These are phyloP conservation scores for Drechslera avenae DNA, from an alignment of 2,329 filamentous ascomycete genomes.

Conservation along the genomic window DNA sequence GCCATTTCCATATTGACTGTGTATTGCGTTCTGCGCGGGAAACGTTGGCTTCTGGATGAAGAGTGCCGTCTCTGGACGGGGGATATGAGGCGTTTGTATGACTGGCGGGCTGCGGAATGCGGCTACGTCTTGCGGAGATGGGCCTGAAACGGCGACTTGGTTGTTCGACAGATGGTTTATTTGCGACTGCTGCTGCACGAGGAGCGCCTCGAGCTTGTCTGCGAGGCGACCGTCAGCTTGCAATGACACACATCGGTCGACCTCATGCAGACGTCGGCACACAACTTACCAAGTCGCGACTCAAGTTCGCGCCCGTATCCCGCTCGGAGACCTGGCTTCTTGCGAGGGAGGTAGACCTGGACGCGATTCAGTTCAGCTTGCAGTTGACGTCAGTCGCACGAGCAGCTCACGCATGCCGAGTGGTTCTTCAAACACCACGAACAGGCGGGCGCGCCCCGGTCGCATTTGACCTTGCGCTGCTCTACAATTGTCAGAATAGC, in stretches of 20 bases:
- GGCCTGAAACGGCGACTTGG: slow-evolving; percentile 27
- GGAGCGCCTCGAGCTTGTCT: slow-evolving; percentile 55
- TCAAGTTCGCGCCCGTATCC: slow-evolving; percentile 68
- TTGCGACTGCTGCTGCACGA: slow-evolving; percentile 53
- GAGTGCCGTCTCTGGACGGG: slow-evolving; percentile 52
- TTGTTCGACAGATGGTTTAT: slow-evolving; percentile 51
- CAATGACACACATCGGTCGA: background rate
- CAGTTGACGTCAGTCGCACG: background rate
- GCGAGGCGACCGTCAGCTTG: slow-evolving; percentile 8
- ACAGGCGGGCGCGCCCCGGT: slow-evolving; percentile 76
- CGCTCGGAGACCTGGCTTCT: slow-evolving; percentile 68
- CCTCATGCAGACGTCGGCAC: slow-evolving; percentile 10
- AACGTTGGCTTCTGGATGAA: slow-evolving; percentile 54
- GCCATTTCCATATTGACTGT: slow-evolving; percentile 43
- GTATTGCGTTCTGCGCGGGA: slow-evolving; percentile 39
- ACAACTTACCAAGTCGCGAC: slow-evolving; percentile 59
- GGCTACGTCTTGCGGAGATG: slow-evolving; percentile 40
- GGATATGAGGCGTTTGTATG: slow-evolving; percentile 50
- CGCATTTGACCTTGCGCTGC: slow-evolving; percentile 73
- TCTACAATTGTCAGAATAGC: slow-evolving; percentile 42
- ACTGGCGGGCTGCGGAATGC: slow-evolving; percentile 45
- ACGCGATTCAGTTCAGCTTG: slow-evolving; percentile 13
- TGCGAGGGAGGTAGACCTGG: slow-evolving; percentile 67
- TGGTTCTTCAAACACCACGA: slow-evolving; percentile 73
- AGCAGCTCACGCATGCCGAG: slow-evolving; percentile 58